Conservation (phyloP, 371 early-diverging fungal species). For the Parasitella parasitica region DNA sequence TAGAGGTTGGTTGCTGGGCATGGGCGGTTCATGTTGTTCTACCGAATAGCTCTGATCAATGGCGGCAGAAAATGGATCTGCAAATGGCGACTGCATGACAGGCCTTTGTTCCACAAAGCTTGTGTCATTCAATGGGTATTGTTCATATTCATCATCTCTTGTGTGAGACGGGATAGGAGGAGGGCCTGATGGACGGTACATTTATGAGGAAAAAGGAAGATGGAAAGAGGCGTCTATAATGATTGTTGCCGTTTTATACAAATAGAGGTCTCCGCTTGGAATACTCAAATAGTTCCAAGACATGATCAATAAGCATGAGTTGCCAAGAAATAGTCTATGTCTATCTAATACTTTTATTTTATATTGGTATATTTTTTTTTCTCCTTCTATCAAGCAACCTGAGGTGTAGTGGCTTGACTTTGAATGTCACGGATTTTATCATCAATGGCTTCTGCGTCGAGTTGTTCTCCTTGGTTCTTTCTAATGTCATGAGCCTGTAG, state of each 20-base stretch:
- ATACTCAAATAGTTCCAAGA: slow-evolving; percentile 12
- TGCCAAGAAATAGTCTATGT: slow-evolving; percentile 11
- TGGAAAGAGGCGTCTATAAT: background rate
- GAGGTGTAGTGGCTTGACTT: slow-evolving; percentile 2
- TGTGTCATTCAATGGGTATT: slow-evolving; percentile 48
- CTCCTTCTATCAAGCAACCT: background rate
- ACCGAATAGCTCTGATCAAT: background rate
- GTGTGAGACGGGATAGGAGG: slow-evolving; percentile 19
- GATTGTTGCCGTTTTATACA: too few relatives aligned
- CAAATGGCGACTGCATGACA: slow-evolving; percentile 39
- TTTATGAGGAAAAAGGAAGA: background rate
- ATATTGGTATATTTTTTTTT: slow-evolving; percentile 2
- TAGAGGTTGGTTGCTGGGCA: slow-evolving; percentile 33
- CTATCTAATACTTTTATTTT: too few relatives aligned
- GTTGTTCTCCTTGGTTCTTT: background rate
- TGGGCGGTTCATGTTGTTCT: slow-evolving; percentile 9
- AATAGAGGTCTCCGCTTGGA: background rate
- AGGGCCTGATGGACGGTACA: slow-evolving; percentile 19
- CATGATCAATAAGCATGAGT: slow-evolving; percentile 14
- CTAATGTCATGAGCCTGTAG: slow-evolving; percentile 19
- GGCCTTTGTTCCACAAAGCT: slow-evolving; percentile 37
- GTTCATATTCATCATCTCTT: slow-evolving; percentile 24
- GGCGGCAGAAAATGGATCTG: slow-evolving; percentile 31
- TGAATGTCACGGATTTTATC: slow-evolving; percentile 13
- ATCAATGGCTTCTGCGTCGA: slow-evolving; percentile 10